phyloP scores from a whole-genome alignment of 768 basidiomycete genomes.

The Leccinum arenicola region DNA sequence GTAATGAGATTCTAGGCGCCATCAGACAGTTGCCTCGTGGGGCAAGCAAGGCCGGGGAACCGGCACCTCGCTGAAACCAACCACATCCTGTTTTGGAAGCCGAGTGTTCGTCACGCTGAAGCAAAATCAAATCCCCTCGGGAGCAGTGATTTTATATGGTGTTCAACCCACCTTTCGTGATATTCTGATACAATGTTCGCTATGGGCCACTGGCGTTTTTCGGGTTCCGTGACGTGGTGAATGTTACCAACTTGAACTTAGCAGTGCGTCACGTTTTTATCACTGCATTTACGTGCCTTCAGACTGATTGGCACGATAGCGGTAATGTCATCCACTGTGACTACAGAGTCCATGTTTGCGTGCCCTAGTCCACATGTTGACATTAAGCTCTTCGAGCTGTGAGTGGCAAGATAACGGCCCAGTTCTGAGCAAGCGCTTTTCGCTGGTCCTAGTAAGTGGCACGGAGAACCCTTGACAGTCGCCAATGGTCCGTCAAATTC shows the following conservation, averaged over 20 bases:
- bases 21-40: constrained; percentile 18
- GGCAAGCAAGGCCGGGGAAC: constrained; percentile 11
- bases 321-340: background rate
- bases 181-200: background rate
- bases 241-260: background rate
- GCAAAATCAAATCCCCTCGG: background rate
- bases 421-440: background rate
- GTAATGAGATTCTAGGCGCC: too few species aligned
- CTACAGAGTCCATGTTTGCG: background rate
- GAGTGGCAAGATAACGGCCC: background rate
- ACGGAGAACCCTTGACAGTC: background rate
- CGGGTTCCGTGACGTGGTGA: background rate
- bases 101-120: background rate
- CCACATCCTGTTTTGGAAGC: background rate
- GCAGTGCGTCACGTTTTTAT: background rate
- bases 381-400: background rate
- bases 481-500: constrained; percentile 15
- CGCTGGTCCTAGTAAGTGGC: background rate
- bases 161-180: background rate
- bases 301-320: background rate
- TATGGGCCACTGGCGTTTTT: background rate
- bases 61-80: background rate
- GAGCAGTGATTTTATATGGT: background rate
- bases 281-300: background rate
- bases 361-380: background rate